Evolutionary conservation across 768 basidiomycete species (phyloP).

Genomic region (Naganishia onofrii): DNA sequence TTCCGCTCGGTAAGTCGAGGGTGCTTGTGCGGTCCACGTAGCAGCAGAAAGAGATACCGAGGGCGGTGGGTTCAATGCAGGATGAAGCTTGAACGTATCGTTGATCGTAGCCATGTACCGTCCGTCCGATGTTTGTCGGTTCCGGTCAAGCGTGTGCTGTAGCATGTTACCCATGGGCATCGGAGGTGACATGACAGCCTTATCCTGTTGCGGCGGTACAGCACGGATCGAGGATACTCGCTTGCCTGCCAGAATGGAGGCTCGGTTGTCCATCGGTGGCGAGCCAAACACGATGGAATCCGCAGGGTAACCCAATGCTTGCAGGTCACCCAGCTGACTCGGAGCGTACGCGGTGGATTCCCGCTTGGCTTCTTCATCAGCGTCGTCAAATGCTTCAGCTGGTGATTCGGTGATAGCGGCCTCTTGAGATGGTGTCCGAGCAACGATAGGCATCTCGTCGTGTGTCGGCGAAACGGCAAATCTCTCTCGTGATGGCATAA

Average conservation of each 20-base stretch:
- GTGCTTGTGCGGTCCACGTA: slow-evolving; percentile 50
- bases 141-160: slow-evolving; percentile 33
- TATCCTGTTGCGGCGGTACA: slow-evolving; percentile 36
- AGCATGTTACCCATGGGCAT: slow-evolving; percentile 48
- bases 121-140: slow-evolving; percentile 39
- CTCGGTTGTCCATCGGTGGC: slow-evolving; percentile 35
- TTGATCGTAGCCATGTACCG: slow-evolving; percentile 44
- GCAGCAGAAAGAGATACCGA: slow-evolving; percentile 47
- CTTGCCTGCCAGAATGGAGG: slow-evolving; percentile 29
- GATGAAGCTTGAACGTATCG: slow-evolving; percentile 52
- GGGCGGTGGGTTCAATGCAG: slow-evolving; percentile 49
- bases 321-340: slow-evolving; percentile 33
- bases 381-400: slow-evolving; percentile 41
- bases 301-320: slow-evolving; percentile 48
- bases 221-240: slow-evolving; percentile 42
- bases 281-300: slow-evolving; percentile 48
- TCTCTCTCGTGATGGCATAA: slow-evolving; percentile 33
- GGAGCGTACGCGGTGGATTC: slow-evolving; percentile 37
- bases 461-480: slow-evolving; percentile 34
- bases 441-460: slow-evolving; percentile 27
- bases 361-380: slow-evolving; percentile 40
- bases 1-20: slow-evolving; percentile 50
- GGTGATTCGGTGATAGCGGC: slow-evolving; percentile 26
- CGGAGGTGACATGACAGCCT: slow-evolving; percentile 44
- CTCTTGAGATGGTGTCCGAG: slow-evolving; percentile 32